A percentile compares a stretch with the other conserved stretches of the same genome.
These are phyloP conservation scores for Coelastrella sp. DNA, from an alignment of 139 green algal species.

Conservation along the genomic window DNA sequence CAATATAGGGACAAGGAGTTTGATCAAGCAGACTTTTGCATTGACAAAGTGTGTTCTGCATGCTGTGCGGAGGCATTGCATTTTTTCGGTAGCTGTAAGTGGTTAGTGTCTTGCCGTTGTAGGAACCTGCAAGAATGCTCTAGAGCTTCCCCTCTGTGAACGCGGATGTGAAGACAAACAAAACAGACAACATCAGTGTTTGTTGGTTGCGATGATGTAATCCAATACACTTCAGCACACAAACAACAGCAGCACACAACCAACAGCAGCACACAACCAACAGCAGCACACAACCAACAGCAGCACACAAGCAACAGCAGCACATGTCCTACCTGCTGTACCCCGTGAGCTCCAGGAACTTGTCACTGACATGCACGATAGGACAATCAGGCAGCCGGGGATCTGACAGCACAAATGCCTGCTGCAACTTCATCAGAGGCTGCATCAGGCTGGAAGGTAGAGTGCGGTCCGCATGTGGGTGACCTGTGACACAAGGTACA, in stretches of 20 bases:
- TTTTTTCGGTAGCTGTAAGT: no score
- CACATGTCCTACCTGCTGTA: conserved; percentile 59
- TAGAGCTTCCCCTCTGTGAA: not conserved
- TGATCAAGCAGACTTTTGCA: not conserved
- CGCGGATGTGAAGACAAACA: not conserved
- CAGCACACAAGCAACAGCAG: not conserved
- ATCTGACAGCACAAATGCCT: conserved; percentile 76
- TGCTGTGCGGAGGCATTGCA: no score
- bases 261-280: no score
- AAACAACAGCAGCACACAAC: no score
- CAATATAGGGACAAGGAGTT: not conserved
- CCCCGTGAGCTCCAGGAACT: conserved; percentile 72
- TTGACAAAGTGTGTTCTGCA: not conserved
- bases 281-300: no score
- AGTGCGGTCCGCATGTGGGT: not conserved
- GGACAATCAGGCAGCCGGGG: conserved; percentile 70
- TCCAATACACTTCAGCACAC: no score
- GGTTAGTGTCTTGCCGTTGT: no score
- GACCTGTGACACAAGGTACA: not conserved
- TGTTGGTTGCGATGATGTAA: not conserved
- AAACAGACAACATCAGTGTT: not conserved
- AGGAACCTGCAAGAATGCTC: not conserved
- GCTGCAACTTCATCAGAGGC: conserved; percentile 65
- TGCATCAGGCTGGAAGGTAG: conserved; percentile 66
- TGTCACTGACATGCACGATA: conserved; percentile 72